These are phyloP conservation scores for Nephelium lappaceum DNA, from an alignment of 345 rosid species.

Conservation along the genomic window DNA sequence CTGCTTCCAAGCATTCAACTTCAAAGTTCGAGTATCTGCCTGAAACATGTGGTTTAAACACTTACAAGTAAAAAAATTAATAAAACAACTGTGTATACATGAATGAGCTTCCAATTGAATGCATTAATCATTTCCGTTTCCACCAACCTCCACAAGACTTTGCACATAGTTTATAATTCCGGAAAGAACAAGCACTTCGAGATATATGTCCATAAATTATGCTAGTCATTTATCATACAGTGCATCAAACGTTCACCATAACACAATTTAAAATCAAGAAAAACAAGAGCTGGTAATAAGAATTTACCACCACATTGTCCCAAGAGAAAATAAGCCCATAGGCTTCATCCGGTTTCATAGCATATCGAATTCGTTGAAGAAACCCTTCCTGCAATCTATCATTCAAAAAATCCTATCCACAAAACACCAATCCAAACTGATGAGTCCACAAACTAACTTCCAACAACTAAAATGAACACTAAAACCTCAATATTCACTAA, in stretches of 20 bases:
- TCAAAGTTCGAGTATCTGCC: slow-evolving; percentile 76
- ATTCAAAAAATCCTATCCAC: slow-evolving; percentile 81
- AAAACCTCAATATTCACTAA: slow-evolving; percentile 26
- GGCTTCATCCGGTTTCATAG: slow-evolving; percentile 98
- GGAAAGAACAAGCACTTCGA: neutral
- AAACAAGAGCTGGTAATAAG: neutral
- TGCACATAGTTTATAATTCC: neutral
- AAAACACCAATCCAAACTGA: slow-evolving; percentile 10
- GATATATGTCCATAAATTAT: neutral
- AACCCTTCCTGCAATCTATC: slow-evolving; percentile 94
- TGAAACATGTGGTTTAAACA: slow-evolving; percentile 39
- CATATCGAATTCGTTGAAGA: slow-evolving; percentile 87
- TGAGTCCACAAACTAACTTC: slow-evolving; percentile 3
- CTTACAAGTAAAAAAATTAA: neutral
- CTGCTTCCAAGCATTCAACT: slow-evolving; percentile 91
- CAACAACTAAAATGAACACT: neutral
- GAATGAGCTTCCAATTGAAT: slow-evolving; percentile 6
- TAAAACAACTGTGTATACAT: slow-evolving; percentile 3
- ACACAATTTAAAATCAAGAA: neutral
- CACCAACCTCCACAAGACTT: neutral
- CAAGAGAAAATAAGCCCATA: slow-evolving; percentile 97
- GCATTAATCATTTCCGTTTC: neutral
- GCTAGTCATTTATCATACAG: neutral
- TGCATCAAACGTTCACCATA: neutral
- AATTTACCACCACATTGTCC: slow-evolving; percentile 90